Evolutionary conservation across 352 stramenopile species (phyloP).

Genomic region (Phytophthora melonis): DNA sequence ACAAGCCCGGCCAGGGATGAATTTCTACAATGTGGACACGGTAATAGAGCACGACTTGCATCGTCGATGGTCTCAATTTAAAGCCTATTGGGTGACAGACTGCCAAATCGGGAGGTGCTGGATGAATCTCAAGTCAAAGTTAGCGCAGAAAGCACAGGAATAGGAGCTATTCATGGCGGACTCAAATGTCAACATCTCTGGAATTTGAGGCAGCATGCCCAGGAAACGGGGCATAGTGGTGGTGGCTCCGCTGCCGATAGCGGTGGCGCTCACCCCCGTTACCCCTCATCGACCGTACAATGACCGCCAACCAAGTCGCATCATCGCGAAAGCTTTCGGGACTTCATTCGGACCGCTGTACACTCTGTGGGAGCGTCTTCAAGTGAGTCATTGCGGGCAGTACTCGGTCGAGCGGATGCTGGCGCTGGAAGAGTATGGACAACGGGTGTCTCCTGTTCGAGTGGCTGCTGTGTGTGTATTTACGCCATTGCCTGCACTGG

Average conservation of each 20-base stretch:
- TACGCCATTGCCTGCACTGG: conserved; percentile 34
- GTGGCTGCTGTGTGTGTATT: conserved; percentile 26
- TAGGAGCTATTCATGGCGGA: conserved; percentile 13
- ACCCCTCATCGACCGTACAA: conserved; percentile 10
- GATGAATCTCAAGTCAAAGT: not conserved
- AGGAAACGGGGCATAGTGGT: conserved; percentile 22
- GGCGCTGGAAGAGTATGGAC: conserved; percentile 36
- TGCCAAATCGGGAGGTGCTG: not conserved
- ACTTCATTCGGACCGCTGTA: conserved; percentile 14
- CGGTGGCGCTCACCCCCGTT: not conserved
- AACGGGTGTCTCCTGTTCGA: conserved; percentile 12
- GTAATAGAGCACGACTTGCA: not conserved
- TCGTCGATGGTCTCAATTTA: no score
- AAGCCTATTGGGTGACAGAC: no score
- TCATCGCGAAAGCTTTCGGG: conserved; percentile 28
- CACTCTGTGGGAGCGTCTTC: conserved; percentile 31
- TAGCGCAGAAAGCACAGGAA: conserved; percentile 7
- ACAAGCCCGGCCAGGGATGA: not conserved
- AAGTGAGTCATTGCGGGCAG: conserved; percentile 37
- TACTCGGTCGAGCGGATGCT: conserved; percentile 44
- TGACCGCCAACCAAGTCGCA: conserved; percentile 28
- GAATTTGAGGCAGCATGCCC: conserved; percentile 14
- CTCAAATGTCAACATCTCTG: not conserved
- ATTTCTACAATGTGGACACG: not conserved
- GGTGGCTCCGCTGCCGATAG: conserved; percentile 20